A percentile compares a stretch with the other conserved stretches of the same genome.
These are phyloP conservation scores for Pseudonitzschia pungens DNA, from an alignment of 108 stramenopile genomes.

Conservation along the genomic window DNA sequence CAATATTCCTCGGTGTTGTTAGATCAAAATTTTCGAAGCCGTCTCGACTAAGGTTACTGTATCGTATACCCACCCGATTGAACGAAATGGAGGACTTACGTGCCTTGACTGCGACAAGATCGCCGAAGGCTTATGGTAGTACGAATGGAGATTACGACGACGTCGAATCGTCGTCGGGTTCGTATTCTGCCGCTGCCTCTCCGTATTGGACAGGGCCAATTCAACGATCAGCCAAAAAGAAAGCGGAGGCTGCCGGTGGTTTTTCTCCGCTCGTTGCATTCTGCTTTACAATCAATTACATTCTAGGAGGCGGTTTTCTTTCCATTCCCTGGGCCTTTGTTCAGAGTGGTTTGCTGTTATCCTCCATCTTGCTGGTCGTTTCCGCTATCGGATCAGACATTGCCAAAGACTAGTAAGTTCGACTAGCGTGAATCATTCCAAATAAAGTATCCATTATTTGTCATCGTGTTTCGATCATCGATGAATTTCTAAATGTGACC, in stretches of 20 bases:
- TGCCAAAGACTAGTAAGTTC: slow-evolving; percentile 28
- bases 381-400: slow-evolving; percentile 30
- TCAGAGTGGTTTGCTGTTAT: slow-evolving; percentile 39
- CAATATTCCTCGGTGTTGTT: no score
- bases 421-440: neutral
- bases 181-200: slow-evolving; percentile 22
- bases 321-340: slow-evolving; percentile 50
- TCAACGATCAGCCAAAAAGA: neutral
- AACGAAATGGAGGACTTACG: neutral
- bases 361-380: slow-evolving; percentile 25
- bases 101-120: neutral
- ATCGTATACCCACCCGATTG: no score
- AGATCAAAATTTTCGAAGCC: no score
- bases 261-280: slow-evolving; percentile 37
- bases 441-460: no score
- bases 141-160: neutral
- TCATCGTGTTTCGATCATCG: no score
- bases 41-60: no score
- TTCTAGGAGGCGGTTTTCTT: slow-evolving; percentile 55
- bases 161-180: slow-evolving; percentile 10
- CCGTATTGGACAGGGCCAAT: slow-evolving; percentile 19
- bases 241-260: neutral
- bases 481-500: no score
- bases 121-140: neutral
- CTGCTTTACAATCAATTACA: slow-evolving; percentile 55